Conservation (phyloP, 495 filamentous ascomycete species). For the Podospora bellae-mahoneyi region DNA sequence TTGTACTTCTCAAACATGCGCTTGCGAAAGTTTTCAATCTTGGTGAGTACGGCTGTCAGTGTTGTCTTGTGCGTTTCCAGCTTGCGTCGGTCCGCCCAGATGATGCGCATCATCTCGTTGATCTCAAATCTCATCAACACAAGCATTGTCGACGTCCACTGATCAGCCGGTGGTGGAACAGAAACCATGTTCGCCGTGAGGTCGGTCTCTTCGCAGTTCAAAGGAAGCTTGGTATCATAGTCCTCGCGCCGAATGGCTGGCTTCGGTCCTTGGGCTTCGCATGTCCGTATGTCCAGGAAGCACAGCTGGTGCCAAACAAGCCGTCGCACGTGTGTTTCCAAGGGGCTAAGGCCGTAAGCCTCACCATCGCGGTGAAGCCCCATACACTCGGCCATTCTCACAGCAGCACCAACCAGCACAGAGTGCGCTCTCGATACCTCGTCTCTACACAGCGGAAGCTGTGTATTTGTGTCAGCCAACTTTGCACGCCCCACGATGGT, state of each 20-base stretch:
- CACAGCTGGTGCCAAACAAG: conserved; percentile 73
- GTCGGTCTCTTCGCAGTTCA: conserved; percentile 63
- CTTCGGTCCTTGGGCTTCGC: conserved; percentile 70
- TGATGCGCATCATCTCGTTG: conserved; percentile 65
- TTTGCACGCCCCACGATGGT: background rate
- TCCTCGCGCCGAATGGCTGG: conserved; percentile 66
- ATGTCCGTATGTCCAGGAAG: conserved; percentile 71
- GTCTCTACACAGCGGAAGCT: conserved; percentile 67
- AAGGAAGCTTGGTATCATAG: conserved; percentile 63
- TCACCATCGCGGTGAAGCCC: conserved; percentile 70
- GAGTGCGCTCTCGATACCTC: conserved; percentile 70
- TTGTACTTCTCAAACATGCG: conserved; percentile 59
- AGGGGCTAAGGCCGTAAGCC: conserved; percentile 57
- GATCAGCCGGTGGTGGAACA: conserved; percentile 42
- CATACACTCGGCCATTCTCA: conserved; percentile 73
- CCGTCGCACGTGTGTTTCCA: conserved; percentile 72
- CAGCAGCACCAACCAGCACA: conserved; percentile 64
- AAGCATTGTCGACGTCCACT: conserved; percentile 66
- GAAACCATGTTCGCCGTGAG: conserved; percentile 39
- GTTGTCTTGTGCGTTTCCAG: conserved; percentile 59
- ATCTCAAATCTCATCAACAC: conserved; percentile 65
- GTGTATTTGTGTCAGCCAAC: conserved; percentile 17
- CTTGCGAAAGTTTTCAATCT: conserved; percentile 59
- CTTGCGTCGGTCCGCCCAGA: conserved; percentile 60
- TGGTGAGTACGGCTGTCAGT: conserved; percentile 53